Base-by-base conservation (phyloP, 805 yeast species). In the Groenewaldozyma tartarivorans region DNA sequence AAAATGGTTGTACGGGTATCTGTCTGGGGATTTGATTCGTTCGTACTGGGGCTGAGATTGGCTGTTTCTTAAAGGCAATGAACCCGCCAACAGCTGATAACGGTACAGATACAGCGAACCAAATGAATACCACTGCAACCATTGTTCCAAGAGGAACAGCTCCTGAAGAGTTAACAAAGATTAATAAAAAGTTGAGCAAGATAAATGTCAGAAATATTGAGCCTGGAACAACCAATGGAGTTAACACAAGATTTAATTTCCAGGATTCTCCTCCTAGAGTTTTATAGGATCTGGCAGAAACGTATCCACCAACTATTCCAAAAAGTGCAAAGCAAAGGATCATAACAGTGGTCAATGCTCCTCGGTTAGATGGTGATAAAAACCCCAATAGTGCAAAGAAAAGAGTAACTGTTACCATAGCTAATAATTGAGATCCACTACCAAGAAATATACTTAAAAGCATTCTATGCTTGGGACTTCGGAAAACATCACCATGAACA, bases 1-100 rank as follows among this genome's bases (percentile, higher is more conserved):
- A 86, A 75, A 84, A 75, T 35, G 94, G 94, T 63, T 87, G 96
- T 15, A 72, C 71, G 32, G 98, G 98, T 45, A 92, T 83, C 65
- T 92, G 96, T 63, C 98, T 77, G 47, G 96, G 94, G 50, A 92
- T 90, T 66, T 90, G 96, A 62, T 87, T 90, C 16, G 94, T 87
- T 54, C 85, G 79, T 24, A 87, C 94, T 9, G 97, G 96, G 39
- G 77, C 76, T 26, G 72, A 63, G 45, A 74, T 57, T 33, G 74
- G 56, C 21, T 75, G 71, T 36, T 61, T 70, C 58, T 76, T 86
- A 52, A 81, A 72, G 2, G 92, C 90, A 38, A 82, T 56, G 33
- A 88, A 62, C 0, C 96, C 82, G n/a, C 96, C 96, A 29, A 75
- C 69, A 3, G 81, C 69, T 1, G 96, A 81, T 41, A 88, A 68